Evolutionary conservation across 495 filamentous ascomycete species (phyloP), one percentile per base, ranked within the genome.

Genomic region (Penicillium argentinense): DNA sequence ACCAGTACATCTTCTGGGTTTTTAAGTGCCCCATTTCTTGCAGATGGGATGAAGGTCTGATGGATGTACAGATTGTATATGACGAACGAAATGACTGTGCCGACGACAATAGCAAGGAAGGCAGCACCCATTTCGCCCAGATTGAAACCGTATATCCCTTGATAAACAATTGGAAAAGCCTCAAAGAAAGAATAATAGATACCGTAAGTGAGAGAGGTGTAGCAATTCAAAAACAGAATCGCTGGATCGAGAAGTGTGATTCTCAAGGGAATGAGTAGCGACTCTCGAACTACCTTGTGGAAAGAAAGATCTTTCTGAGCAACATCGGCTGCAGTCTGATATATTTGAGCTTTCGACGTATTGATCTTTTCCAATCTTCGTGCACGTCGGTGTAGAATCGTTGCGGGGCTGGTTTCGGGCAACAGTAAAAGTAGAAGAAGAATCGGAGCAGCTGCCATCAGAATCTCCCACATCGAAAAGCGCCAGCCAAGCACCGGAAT

Each of bases 131-230:
- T 52, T 25, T 63, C 14, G 3, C 69, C 69, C 5, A 72, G 57
- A 19, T 57, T 57, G 65, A 78, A 78, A 34, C 54, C 46, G 53
- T 79, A 77, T 9, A 73, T 72, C 0, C 49, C 60, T 39, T 56
- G 37, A 51, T 75, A 79, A 27, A 77, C 75, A 28, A 75, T 60
- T 0, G 72, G 73, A 53, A 79, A 79, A 1, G 67, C 68, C 44
- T 79, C 75, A 54, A 79, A 77, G 67, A 72, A 78, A 43, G 74
- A 67, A 55, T 76, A 79, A 17, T 76, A 64, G n/a, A 79, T 62
- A 7, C 68, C 73, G 39, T 79, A 77, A 29, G 69, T 56, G 2
- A 77, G 55, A 9, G 71, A 66, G 25, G 71, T 71, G 53, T 78
- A 78, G 17, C 75, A 54, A 46, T 76, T 76, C 9, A 75, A 57